Base-by-base conservation (phyloP, 202 grass and related monocot genomes). In the Schoenoplectus triqueter region DNA sequence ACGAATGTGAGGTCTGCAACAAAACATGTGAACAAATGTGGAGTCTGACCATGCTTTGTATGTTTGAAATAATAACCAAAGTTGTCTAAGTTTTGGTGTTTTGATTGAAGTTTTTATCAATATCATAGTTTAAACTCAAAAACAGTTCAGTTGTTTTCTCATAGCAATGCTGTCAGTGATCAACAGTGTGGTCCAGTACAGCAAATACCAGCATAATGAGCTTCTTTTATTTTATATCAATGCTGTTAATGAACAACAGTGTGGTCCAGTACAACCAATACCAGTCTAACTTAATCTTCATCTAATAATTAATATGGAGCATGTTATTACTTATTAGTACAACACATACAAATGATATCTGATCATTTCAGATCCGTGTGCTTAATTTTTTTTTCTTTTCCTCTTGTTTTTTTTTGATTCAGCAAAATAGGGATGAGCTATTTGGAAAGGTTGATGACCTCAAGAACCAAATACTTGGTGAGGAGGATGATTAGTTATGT, bases 391-490 rank as follows among this genome's bases (percentile, higher is more conserved):
- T 64, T 21, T 76, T 47, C 80, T 15, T 66, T 40, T 73, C 22
- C 80, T 64, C 17, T 52, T 22, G 5, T 11, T 10, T 6, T 54
- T 50, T 80, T 39, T 84, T 52, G 72, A 63, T 87, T 84, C 87
- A 96, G 97, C 82, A 89, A 86, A 94, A 84, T 80, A 95, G 95
- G 81, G 93, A 98, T 50, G 82, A 94, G 50, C n/a, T 95, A 11
- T 91, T 94, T 80, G 84, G 81, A 22, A 95, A 91, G 84, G 86
- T 91, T 7, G 64, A 94, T 54, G 84, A 91, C 61, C 76, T 95
- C 51, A 98, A 92, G 84, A 77, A 88, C 47, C 89, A 86, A 85
- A 91, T 95, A 56, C 52, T 95, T 82, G 92, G 84, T 84, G 46
- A 56, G 84, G 56, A 74, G 9, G 52, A 60, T n/a, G 47, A 89